Evolutionary conservation across 2,329 filamentous ascomycete species (phyloP), one percentile per base, ranked within the genome.

Genomic region (Leptosphaerulina australis): DNA sequence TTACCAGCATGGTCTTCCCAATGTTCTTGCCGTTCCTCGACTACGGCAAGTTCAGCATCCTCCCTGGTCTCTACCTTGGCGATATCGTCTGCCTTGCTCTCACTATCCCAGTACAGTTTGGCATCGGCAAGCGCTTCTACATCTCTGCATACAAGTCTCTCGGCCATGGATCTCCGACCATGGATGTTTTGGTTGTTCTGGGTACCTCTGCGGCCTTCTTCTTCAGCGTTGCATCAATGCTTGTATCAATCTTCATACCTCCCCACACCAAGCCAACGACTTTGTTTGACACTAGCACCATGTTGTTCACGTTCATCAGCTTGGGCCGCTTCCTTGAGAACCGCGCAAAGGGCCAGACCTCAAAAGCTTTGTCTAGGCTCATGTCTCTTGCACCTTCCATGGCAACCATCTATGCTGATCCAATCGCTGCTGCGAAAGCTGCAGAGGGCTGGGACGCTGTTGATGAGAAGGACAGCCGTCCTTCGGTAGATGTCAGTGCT

Each of bases 301-400:
- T 97, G 94, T 81, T 99, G 41, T 92, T 99, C 71, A 96, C 91
- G 0, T 97, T 99, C 70, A 91, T 97, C 71, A 91, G 88, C 1
- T 77, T 99, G 2, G 91, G 94, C 3, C 87, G 94, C 26, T 99
- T 88, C 76, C 76, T 99, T 14, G 94, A 99, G 74, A 99, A 97
- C 69, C 81, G 87, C 14, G 94, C 94, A 43, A 99, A 97, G 76
- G 94, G 94, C 0, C 90, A 97, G 75, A 99, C 94, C 0, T 97
- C 92, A 4, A 94, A 90, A 69, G 94, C 94, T 0, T 82, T 99
- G 2, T 97, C 93, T 6, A 84, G 87, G 18, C 83, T 99, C 25
- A 99, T 99, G 94, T 97, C 91, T 12, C 80, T 99, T 37, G 90
- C 94, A 20, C 94, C 94, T 1, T 96, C 92, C 1, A 97, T 96